A percentile compares a stretch with the other conserved stretches of the same genome.
These are phyloP conservation scores for Marvania coccoides DNA, from an alignment of 139 green algal species.

Conservation along the genomic window DNA sequence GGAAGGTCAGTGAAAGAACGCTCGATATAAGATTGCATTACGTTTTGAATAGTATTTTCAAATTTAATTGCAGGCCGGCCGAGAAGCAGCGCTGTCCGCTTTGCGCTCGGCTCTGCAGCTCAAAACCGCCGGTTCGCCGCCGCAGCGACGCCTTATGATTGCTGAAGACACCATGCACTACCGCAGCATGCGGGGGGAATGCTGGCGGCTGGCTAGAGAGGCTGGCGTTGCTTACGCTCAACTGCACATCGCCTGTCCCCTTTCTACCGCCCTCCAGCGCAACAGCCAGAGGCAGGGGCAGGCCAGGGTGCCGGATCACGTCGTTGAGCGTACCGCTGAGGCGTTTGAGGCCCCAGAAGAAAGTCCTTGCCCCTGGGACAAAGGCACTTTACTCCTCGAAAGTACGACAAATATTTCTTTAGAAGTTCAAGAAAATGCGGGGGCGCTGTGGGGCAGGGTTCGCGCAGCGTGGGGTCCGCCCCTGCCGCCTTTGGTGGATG, in stretches of 20 bases:
- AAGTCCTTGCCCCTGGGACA: background rate
- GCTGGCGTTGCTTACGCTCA: background rate
- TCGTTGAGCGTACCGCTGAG: background rate
- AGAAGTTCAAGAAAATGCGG: background rate
- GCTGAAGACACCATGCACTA: slow-evolving; percentile 9
- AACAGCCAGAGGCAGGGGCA: background rate
- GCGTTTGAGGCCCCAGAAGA: background rate
- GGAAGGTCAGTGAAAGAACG: too few species aligned
- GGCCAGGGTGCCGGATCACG: background rate
- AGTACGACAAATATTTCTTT: background rate
- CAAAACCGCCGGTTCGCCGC: too few species aligned
- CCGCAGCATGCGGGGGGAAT: slow-evolving; percentile 1
- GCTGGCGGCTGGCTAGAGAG: background rate
- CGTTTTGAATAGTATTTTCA: too few species aligned
- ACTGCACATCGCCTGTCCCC: background rate
- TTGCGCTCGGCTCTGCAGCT: too few species aligned
- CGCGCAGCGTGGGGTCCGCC: background rate
- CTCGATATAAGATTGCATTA: too few species aligned
- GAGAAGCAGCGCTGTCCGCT: too few species aligned
- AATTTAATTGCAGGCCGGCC: too few species aligned
- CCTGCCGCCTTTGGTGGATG: background rate
- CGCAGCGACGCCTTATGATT: background rate
- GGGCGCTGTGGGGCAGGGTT: background rate
- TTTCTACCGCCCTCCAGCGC: background rate
- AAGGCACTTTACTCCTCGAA: background rate